phyloP scores from a whole-genome alignment of 441 rosid genomes.

The Omphalea diandra region DNA sequence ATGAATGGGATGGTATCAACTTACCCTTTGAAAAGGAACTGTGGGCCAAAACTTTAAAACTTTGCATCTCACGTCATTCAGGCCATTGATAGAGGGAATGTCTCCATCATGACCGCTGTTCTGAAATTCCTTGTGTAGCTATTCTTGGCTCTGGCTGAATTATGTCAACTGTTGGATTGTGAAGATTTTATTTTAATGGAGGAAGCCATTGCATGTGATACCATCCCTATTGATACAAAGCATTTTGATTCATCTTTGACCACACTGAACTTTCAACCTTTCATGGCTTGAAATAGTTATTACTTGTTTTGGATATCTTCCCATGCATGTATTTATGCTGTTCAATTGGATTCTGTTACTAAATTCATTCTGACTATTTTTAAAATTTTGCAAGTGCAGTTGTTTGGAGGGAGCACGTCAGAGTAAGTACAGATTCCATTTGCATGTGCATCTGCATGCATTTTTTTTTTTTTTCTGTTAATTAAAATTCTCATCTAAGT shows the following conservation, averaged over 20 bases:
- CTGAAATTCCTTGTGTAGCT: background rate
- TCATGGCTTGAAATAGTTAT: background rate
- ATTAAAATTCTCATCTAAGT: background rate
- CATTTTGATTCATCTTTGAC: background rate
- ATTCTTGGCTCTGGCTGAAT: background rate
- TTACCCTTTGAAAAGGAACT: no score
- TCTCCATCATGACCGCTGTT: background rate
- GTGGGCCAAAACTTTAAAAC: no score
- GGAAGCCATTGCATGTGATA: background rate
- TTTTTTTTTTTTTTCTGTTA: background rate
- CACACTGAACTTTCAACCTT: background rate
- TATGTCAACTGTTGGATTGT: background rate
- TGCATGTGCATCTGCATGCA: background rate
- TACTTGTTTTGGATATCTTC: background rate
- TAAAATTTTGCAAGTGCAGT: background rate
- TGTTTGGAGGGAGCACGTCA: background rate
- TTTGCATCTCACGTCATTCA: no score
- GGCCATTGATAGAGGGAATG: no score
- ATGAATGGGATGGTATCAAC: no score
- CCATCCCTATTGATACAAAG: background rate
- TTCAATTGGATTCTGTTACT: background rate
- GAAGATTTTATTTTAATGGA: background rate
- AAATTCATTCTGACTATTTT: constrained; percentile 31
- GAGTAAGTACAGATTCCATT: constrained; percentile 53
- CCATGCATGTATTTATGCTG: background rate